phyloP scores from a whole-genome alignment of 345 rosid species.

The Acer yangbiense region DNA sequence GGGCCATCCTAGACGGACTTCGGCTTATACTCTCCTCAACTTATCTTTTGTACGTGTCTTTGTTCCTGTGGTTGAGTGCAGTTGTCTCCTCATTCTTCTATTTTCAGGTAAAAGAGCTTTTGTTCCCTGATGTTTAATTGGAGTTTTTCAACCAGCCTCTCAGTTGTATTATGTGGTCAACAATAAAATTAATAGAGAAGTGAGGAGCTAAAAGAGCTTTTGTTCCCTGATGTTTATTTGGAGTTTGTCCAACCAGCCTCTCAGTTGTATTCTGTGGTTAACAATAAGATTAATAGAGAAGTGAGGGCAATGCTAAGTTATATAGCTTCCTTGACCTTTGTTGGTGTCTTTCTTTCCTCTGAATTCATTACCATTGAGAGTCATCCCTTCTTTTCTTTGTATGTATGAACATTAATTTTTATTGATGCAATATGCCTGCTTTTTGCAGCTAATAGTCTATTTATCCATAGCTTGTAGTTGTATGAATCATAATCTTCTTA shows the following conservation, averaged over 20 bases:
- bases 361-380: neutral
- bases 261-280: neutral
- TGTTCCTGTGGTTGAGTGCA: slow-evolving; percentile 95
- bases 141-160: neutral
- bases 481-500: neutral
- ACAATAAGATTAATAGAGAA: neutral
- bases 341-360: neutral
- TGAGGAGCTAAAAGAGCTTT: slow-evolving; percentile 25
- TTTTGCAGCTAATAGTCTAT: neutral
- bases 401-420: neutral
- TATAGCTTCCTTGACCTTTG: neutral
- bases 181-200: neutral
- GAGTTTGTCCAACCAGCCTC: neutral
- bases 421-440: neutral
- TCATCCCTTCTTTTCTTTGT: neutral
- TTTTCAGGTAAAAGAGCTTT: slow-evolving; percentile 65
- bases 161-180: neutral
- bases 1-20: slow-evolving; percentile 82
- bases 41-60: slow-evolving; percentile 71
- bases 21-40: slow-evolving; percentile 74
- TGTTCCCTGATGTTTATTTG: slow-evolving; percentile 4
- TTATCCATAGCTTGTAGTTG: neutral
- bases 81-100: slow-evolving; percentile 94
- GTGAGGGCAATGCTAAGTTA: neutral
- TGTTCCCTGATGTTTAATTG: slow-evolving; percentile 1